Conservation (phyloP, 352 stramenopile genomes). For the Blastocystis sp. region DNA sequence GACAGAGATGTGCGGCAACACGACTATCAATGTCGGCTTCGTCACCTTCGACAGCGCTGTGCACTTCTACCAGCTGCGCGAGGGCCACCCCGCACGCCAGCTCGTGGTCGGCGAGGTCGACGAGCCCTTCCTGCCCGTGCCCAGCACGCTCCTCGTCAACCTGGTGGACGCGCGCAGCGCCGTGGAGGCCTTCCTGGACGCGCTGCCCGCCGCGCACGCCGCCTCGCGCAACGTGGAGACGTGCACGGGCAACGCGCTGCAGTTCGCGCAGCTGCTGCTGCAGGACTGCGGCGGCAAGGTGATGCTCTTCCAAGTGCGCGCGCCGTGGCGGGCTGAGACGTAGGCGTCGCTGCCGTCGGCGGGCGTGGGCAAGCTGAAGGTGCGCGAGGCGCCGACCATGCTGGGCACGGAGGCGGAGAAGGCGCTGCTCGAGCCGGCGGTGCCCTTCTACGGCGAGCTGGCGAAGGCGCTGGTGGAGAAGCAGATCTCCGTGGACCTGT, state of each 20-base stretch:
- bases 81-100: neutral
- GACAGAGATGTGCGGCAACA: constrained; percentile 66
- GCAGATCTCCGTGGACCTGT: constrained; percentile 98
- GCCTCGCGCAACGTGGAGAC: constrained; percentile 76
- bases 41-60: constrained; percentile 83
- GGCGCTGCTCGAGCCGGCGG: constrained; percentile 81
- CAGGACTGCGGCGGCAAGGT: constrained; percentile 85
- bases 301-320: constrained; percentile 77
- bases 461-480: constrained; percentile 93
- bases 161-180: constrained; percentile 87
- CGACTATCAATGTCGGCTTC: constrained; percentile 74
- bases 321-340: neutral
- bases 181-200: constrained; percentile 90
- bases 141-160: constrained; percentile 95
- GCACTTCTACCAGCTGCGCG: constrained; percentile 81
- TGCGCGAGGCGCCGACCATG: constrained; percentile 79
- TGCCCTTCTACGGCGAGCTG: constrained; percentile 81
- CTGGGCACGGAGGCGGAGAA: constrained; percentile 80
- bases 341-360: constrained; percentile 77
- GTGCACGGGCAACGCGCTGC: constrained; percentile 82
- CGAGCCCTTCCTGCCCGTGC: constrained; percentile 80
- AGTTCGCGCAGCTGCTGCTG: constrained; percentile 94
- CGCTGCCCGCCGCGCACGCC: constrained; percentile 85
- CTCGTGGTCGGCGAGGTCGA: constrained; percentile 77
- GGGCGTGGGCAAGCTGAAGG: constrained; percentile 78